Evolutionary conservation across 306 rosid species (phyloP), one percentile per base, ranked within the genome.

Genomic region (Vachellia pachyceras): DNA sequence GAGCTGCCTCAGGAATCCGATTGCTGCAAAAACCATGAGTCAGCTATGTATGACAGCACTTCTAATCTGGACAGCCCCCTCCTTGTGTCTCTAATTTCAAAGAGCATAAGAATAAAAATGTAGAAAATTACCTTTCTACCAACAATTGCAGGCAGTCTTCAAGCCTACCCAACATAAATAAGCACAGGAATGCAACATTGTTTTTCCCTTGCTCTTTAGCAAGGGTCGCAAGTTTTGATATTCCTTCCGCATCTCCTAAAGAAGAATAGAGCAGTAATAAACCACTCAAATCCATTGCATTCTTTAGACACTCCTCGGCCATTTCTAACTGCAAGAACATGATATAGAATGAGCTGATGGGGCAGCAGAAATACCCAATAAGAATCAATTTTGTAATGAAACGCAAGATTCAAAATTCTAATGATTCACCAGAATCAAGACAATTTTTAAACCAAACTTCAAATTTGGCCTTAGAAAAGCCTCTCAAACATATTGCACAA

Each of bases 141-240:
- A 96, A 86, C 76, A 96, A 84, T 78, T 94, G 97, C 74, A 96
- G 99, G 87, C 98, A 94, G 82, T 96, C 98, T 89, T 96, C 99
- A 87, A 92, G 89, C 79, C 89, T 91, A 88, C 99, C 98, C 93
- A 96, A 86, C 91, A 86, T 90, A 87, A 96, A 96, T 82, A 96
- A 86, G 89, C 97, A 96, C 82, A 96, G 94, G 87, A 88, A 96
- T 47, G 99, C 93, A 82, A 96, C 99, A 80, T 96, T 96, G 86
- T 96, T 96, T 90, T 96, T 96, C 85, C 99, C 99, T 82, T 94
- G 98, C 84, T 96, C 98, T 85, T 92, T 96, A 60, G 99, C 97
- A 87, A 94, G 95, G 78, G 85, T 77, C 80, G 95, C 97, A 80
- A 96, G 99, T 77, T 83, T 73, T 57, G 92, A 88, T 82, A 96